phyloP scores from a whole-genome alignment of 2,329 filamentous ascomycete genomes.

The Dactylellina leptospora region DNA sequence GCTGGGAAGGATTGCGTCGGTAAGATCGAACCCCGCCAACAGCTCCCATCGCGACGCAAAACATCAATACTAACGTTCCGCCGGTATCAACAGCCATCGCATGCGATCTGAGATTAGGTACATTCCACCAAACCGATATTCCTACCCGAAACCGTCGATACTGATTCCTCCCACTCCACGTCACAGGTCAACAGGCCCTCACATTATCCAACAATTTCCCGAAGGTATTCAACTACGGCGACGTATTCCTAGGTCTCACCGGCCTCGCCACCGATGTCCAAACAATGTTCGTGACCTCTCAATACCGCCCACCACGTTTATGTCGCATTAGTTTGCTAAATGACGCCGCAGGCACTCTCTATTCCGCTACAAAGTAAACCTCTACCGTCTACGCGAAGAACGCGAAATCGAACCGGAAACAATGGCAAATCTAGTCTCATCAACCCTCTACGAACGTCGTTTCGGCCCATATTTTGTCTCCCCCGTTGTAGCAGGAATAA shows the following conservation, averaged over 20 bases:
- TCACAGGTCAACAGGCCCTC: conserved; percentile 72
- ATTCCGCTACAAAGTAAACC: conserved; percentile 99
- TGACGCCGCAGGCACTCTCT: conserved; percentile 67
- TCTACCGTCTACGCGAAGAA: conserved; percentile 99
- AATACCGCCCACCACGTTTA: background rate
- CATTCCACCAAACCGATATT: conserved; percentile 60
- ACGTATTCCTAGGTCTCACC: conserved; percentile 93
- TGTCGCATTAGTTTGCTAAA: background rate
- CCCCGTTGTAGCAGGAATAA: conserved; percentile 92
- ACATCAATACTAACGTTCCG: conserved; percentile 10
- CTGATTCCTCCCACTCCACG: conserved; percentile 8
- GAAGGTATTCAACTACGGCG: conserved; percentile 98
- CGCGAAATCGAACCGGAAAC: conserved; percentile 93
- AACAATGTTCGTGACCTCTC: conserved; percentile 74
- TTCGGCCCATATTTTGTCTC: conserved; percentile 97
- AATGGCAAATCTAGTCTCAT: conserved; percentile 93
- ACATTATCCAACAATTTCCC: conserved; percentile 99
- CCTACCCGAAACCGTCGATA: background rate
- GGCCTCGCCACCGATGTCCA: conserved; percentile 95
- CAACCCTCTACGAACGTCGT: conserved; percentile 88
- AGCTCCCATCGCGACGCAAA: background rate
- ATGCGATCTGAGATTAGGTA: conserved; percentile 95
- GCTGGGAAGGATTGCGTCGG: conserved; percentile 98
- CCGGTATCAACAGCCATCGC: conserved; percentile 72
- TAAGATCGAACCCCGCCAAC: conserved; percentile 12